phyloP scores from a whole-genome alignment of 306 rosid species.

The Cucurbita maxima region DNA sequence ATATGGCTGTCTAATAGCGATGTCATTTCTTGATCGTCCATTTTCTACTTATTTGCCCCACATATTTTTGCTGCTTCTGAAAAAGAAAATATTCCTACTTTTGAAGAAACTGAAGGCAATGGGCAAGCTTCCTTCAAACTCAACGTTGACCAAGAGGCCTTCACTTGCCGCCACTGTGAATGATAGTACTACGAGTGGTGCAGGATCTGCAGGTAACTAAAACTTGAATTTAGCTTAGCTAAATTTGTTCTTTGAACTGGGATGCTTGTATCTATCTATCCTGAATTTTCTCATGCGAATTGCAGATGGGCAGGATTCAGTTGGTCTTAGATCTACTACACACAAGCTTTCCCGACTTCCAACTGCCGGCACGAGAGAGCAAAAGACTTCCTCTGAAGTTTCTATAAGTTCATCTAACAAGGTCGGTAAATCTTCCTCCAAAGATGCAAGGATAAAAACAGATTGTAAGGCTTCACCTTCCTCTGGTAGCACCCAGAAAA shows the following conservation, averaged over 20 bases:
- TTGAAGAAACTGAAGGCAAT: constrained; percentile 38
- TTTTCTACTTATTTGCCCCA: not conserved
- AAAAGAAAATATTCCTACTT: constrained; percentile 13
- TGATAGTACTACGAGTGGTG: constrained; percentile 22
- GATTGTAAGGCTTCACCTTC: constrained; percentile 26
- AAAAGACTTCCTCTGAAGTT: constrained; percentile 27
- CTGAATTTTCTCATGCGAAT: constrained; percentile 3
- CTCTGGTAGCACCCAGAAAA: constrained; percentile 27
- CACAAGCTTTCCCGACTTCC: constrained; percentile 24
- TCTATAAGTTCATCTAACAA: constrained; percentile 24
- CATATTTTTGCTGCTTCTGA: not conserved
- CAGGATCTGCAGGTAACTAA: constrained; percentile 34
- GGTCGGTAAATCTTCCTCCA: constrained; percentile 29
- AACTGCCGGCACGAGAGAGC: constrained; percentile 29
- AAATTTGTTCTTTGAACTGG: constrained; percentile 5
- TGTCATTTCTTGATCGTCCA: not conserved
- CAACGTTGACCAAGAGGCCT: constrained; percentile 43
- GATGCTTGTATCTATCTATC: not conserved
- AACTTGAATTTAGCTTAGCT: constrained; percentile 9
- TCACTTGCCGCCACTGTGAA: constrained; percentile 42
- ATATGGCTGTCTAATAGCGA: not conserved
- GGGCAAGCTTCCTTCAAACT: constrained; percentile 36
- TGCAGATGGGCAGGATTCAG: constrained; percentile 41
- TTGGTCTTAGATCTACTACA: constrained; percentile 22
- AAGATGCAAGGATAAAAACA: constrained; percentile 26